phyloP scores from a whole-genome alignment of 225 moss, liverwort and hornwort genomes.

The Bryoerythrophyllum caledonicum region DNA sequence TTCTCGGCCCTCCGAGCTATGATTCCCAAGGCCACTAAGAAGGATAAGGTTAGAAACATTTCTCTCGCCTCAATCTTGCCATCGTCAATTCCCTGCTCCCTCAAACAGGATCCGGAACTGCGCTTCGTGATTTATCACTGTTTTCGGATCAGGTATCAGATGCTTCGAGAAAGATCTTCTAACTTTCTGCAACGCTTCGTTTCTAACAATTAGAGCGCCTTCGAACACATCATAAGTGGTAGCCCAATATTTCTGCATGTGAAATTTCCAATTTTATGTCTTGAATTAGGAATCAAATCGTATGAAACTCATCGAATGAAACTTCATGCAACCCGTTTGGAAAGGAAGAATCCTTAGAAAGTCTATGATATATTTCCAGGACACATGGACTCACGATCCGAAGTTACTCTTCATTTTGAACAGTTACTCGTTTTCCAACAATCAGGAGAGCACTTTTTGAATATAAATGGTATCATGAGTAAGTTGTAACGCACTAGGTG shows the following conservation, averaged over 20 bases:
- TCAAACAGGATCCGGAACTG: background rate
- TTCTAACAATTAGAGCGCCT: background rate
- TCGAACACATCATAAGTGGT: background rate
- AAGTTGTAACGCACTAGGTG: too few species aligned
- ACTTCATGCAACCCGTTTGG: too few species aligned
- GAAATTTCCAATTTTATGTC: background rate
- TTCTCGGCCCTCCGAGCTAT: slow-evolving; percentile 88
- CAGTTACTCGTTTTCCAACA: too few species aligned
- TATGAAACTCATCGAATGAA: too few species aligned
- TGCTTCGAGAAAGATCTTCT: too few species aligned
- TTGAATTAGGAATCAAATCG: too few species aligned
- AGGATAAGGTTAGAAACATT: slow-evolving; percentile 61
- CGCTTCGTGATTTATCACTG: background rate
- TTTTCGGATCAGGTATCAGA: background rate
- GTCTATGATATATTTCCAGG: too few species aligned
- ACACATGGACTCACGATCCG: too few species aligned
- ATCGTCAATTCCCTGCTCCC: background rate
- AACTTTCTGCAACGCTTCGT: background rate
- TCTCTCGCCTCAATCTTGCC: background rate
- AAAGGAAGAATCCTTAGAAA: too few species aligned
- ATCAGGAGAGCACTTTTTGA: too few species aligned
- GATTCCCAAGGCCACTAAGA: slow-evolving; percentile 98
- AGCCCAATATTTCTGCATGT: background rate
- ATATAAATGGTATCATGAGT: too few species aligned
- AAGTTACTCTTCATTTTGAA: too few species aligned